Evolutionary conservation across 352 stramenopile species (phyloP), one percentile per base, ranked within the genome.

Genomic region (Phytophthora podocarpi): DNA sequence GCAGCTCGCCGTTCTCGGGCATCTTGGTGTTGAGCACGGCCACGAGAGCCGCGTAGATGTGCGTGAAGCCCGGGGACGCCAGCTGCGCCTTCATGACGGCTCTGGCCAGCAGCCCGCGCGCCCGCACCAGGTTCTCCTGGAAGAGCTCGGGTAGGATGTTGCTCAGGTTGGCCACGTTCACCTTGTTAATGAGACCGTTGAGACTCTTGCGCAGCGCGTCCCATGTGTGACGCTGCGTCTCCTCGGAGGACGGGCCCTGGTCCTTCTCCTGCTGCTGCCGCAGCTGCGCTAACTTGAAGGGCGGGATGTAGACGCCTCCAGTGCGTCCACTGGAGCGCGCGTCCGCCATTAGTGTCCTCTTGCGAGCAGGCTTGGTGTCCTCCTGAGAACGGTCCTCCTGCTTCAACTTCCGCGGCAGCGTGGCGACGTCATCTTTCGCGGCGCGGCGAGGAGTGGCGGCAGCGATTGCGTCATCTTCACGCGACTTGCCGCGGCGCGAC

Each of bases 21-120:
- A 99, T 88, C 67, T 99, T 99, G 1, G 97, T 99, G 78, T 99
- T 99, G 40, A 99, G 65, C n/a, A 99, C 98, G 1, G 97, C 92
- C 18, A 99, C 83, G 1, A 99, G 64, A 9, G 96, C 94, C 3
- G 97, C 97, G 70, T 99, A 99, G 37, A 98, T 94, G 76, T 97
- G 90, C 42, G 95, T 98, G 67, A 98, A 98, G 9, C 96, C 91
- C 13, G 97, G 96, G 18, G 96, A 99, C 1, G 95, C 96, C 20
- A 98, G 67, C 53, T 99, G 95, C 7, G 97, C 97, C 66, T 98
- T 98, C 80, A 99, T 96, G 27, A 99, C 74, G 7, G 95, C 96
- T 32, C 96, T 82, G 23, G 86, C 87, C 20, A 99, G 74, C 12
- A 99, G 67, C 0, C 98, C 98, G 0, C 97, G 89, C 6, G 97